phyloP scores from a whole-genome alignment of 2,329 filamentous ascomycete genomes.

The Cadophora malorum region DNA sequence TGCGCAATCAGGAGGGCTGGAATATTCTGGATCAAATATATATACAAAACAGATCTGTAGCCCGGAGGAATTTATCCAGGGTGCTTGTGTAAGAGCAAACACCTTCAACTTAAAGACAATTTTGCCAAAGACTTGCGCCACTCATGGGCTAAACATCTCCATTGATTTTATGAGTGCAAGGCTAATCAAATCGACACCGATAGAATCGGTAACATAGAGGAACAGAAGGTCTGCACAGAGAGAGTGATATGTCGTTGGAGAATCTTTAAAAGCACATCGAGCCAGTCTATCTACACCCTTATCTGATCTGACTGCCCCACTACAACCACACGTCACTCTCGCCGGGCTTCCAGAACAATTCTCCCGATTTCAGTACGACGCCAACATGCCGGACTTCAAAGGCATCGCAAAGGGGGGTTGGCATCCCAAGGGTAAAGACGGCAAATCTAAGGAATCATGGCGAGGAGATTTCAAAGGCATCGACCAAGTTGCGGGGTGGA shows the following conservation, averaged over 20 bases:
- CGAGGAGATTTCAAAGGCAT: conserved; percentile 50
- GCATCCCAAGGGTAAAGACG: conserved; percentile 59
- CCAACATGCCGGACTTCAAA: conserved; percentile 56
- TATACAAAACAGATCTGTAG: no score
- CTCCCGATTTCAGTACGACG: conserved; percentile 43
- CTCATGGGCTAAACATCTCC: no score
- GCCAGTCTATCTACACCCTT: conserved; percentile 1
- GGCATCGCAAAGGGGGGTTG: conserved; percentile 57
- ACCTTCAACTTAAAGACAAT: no score
- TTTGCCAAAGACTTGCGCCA: no score
- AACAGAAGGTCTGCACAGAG: not conserved
- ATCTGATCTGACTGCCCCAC: conserved; percentile 24
- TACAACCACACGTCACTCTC: conserved; percentile 26
- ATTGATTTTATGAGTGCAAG: no score
- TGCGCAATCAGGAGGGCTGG: no score
- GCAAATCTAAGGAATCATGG: conserved; percentile 58
- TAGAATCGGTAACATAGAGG: not conserved
- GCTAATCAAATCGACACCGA: no score
- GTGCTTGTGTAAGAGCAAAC: no score
- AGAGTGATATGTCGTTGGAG: not conserved
- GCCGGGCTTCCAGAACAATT: conserved; percentile 14
- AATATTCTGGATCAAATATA: no score
- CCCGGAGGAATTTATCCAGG: no score
- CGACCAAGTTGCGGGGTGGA: conserved; percentile 46
- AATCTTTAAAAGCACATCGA: not conserved